Evolutionary conservation across 2,329 filamentous ascomycete species (phyloP).

Genomic region (Aspergillus uvarum): DNA sequence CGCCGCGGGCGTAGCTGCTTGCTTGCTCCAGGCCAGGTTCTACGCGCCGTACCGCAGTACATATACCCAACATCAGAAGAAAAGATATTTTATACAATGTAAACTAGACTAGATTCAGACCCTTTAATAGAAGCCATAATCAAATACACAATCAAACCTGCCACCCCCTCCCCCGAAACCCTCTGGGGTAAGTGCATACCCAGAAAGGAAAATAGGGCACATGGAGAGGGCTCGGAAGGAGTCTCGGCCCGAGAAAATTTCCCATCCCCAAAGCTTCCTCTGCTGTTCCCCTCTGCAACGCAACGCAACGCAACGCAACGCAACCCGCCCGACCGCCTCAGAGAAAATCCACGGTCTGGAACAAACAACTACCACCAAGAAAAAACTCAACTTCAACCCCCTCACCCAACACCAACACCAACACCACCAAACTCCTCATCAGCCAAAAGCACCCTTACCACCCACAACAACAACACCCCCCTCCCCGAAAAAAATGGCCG

Average conservation of each 20-base stretch:
- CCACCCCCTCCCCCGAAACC: neutral
- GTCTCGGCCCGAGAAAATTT: constrained; percentile 35
- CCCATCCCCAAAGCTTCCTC: constrained; percentile 19
- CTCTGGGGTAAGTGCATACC: neutral
- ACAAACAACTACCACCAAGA: too few relatives aligned
- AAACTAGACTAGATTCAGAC: neutral
- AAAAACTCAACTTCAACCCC: too few relatives aligned
- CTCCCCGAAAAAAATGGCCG: constrained; percentile 63
- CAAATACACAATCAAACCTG: too few relatives aligned
- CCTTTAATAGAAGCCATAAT: neutral
- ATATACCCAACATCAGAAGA: neutral
- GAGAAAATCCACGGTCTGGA: too few relatives aligned
- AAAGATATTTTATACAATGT: neutral
- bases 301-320: too few relatives aligned
- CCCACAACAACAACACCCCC: constrained; percentile 1
- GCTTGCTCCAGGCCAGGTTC: neutral
- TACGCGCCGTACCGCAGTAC: neutral
- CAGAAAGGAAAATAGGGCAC: constrained; percentile 35
- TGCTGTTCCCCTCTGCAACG: neutral
- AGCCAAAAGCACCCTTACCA: neutral
- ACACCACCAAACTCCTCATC: neutral
- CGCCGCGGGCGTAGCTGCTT: constrained; percentile 27
- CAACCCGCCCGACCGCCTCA: neutral
- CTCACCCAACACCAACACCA: neutral
- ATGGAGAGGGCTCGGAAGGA: constrained; percentile 28